Evolutionary conservation across 108 stramenopile species (phyloP).

Genomic region (Skeletonema marinoi): DNA sequence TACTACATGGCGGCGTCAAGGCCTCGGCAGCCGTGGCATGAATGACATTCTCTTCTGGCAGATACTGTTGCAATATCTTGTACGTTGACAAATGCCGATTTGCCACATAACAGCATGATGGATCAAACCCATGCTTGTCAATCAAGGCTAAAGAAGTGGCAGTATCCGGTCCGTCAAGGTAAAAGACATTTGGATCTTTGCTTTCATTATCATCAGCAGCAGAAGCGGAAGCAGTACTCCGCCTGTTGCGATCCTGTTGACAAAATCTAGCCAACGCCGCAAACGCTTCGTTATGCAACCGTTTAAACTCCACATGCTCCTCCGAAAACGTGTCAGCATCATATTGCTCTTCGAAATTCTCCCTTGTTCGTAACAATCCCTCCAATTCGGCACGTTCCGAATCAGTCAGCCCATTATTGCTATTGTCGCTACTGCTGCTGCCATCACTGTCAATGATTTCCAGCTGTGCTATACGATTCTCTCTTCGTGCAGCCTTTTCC

Average conservation of each 20-base stretch:
- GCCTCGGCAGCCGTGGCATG: conserved; percentile 46
- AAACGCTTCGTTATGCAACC: conserved; percentile 55
- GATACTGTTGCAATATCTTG: conserved; percentile 9
- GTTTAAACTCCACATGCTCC: conserved; percentile 51
- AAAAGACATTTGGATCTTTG: conserved; percentile 42
- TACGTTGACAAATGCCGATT: conserved; percentile 52
- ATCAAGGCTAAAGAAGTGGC: conserved; percentile 36
- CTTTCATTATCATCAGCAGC: not conserved
- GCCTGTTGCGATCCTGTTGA: conserved; percentile 20
- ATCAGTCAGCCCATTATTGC: conserved; percentile 1
- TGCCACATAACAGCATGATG: conserved; percentile 49
- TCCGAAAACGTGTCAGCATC: conserved; percentile 27
- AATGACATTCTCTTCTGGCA: conserved; percentile 40
- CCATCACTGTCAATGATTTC: not conserved
- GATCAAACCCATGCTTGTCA: conserved; percentile 9
- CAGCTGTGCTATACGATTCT: conserved; percentile 10
- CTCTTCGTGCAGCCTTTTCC: conserved; percentile 7
- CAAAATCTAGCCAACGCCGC: conserved; percentile 27
- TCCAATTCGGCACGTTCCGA: conserved; percentile 40
- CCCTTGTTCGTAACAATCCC: conserved; percentile 27
- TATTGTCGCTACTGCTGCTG: not conserved
- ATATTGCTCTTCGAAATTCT: conserved; percentile 55
- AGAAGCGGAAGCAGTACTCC: not conserved
- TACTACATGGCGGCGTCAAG: not conserved
- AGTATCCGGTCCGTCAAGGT: conserved; percentile 54